Base-by-base conservation (phyloP, 805 yeast genomes). In the Kuraishia hungarica region DNA sequence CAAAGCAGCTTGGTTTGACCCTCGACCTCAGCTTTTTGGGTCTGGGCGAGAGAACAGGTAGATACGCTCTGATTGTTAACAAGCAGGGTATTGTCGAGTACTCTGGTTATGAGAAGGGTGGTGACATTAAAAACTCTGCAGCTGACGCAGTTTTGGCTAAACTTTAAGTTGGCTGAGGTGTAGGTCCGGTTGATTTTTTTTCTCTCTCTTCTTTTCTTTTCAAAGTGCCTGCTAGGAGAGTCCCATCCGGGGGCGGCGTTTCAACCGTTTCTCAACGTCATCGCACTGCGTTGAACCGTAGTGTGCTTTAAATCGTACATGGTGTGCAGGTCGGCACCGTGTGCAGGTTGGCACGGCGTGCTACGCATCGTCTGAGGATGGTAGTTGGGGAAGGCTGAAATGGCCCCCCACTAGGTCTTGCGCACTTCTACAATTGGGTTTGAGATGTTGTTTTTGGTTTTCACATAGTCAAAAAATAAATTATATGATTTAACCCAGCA, bases 21-120 rank as follows among this genome's bases (percentile, higher is more conserved):
- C 67, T 79, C 53, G 85, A 84, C 62, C 74, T 81, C 56, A 75
- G 80, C 52, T 76, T 75, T 17, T 68, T 68, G 55, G 88, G 84
- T 20, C 67, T 81, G 58, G 86, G 86, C 24, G 63, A 69, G 51
- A 77, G 91, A 71, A 78, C 87, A 54, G 76, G 76, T 57, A 80
- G 96, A 70, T 86, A 80, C 71, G 87, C 90, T 52, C 69, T 84
- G 52, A 74, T 89, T 58, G 83, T 87, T 54, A 83, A 82, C 56
- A 58, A 63, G 57, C 63, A 72, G 59, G 78, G 78, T 39, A 64
- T 68, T 26, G 73, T 77, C 55, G 65, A 63, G 47, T 74, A 53
- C 53, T 60, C 63, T n/a, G 65, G 63, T 23, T 53, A 59, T 35
- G 68, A 65, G 53, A 52, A 63, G 29, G 68, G 66, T n/a, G 64